A percentile compares a stretch with the other conserved stretches of the same genome.
phyloP scores from a whole-genome alignment of 2,329 filamentous ascomycete genomes.

The Ustilaginoidea virens region DNA sequence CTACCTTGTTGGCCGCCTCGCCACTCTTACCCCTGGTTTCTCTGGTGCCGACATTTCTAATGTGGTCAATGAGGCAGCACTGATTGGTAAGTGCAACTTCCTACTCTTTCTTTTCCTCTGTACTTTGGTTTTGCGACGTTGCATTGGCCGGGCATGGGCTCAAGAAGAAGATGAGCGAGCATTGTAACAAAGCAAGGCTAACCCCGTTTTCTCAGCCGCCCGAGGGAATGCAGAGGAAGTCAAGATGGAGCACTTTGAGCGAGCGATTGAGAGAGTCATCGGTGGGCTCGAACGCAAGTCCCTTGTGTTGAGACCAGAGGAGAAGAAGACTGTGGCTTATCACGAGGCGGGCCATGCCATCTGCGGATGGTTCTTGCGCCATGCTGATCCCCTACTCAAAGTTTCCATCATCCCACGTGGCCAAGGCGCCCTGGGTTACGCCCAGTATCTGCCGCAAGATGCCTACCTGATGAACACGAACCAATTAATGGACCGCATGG shows the following conservation, averaged over 20 bases:
- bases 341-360: slow-evolving; percentile 97
- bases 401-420: slow-evolving; percentile 97
- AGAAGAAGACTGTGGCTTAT: slow-evolving; percentile 94
- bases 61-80: slow-evolving; percentile 90
- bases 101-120: slow-evolving; percentile 13
- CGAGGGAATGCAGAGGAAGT: slow-evolving; percentile 68
- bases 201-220: too few relatives aligned
- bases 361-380: slow-evolving; percentile 94
- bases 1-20: slow-evolving; percentile 71
- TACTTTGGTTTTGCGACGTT: too few relatives aligned
- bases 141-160: too few relatives aligned
- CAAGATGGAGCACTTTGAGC: slow-evolving; percentile 83
- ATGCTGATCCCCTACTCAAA: slow-evolving; percentile 93
- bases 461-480: slow-evolving; percentile 91
- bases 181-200: too few relatives aligned
- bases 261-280: slow-evolving; percentile 93
- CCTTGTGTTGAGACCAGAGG: slow-evolving; percentile 76
- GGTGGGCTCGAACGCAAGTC: slow-evolving; percentile 97
- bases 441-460: slow-evolving; percentile 90
- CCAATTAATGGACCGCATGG: slow-evolving; percentile 98
- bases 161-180: too few relatives aligned
- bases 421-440: slow-evolving; percentile 85
- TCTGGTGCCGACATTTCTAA: slow-evolving; percentile 97
- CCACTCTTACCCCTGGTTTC: slow-evolving; percentile 89
- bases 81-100: slow-evolving; percentile 59